Base-by-base conservation (phyloP, 1,284 basidiomycete genomes). In the Irpex sp. region DNA sequence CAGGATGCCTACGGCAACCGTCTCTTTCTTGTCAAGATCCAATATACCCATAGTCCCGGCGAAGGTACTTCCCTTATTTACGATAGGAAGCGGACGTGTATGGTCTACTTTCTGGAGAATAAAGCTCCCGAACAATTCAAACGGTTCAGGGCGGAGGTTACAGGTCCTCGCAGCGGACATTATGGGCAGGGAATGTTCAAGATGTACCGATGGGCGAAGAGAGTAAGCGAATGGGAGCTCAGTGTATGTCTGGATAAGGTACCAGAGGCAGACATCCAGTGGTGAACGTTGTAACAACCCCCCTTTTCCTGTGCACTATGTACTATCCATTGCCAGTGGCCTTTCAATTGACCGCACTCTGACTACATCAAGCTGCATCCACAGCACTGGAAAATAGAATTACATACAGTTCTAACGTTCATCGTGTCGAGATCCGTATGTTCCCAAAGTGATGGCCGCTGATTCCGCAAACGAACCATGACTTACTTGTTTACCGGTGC, bases 11-110 rank as follows among this genome's bases (percentile, higher is more conserved):
- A 79, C 64, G 73, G 72, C 9, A 70, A 75, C 49, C 15, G 19
- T 26, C 66, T 71, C 1, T 81, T 81, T 70, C 70, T 82, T 19
- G 69, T 80, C 65, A 82, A 82, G 65, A 71, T 81, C 34, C 79
- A 82, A 62, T 37, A 66, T 26, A 62, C 70, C 1, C 57, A 62
- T 0, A 55, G 44, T 3, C 47, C 38, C 13, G 40, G 51, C 19
- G 57, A 51, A 47, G 40, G 59, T 21, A 57, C 37, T 40, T 74
- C 80, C 64, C 64, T 79, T 63, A 68, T 82, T n/a, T 81, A 82
- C 63, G 80, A 81, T 63, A 70, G 77, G n/a, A 73, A 77, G 66
- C 70, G 75, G 54, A 77, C 75, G 36, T 76, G 80, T 38, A 67
- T 75, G 48, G 70, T 73, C 13, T 70, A 74, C 59, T 72, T 78